Evolutionary conservation across 2,329 filamentous ascomycete genomes (phyloP), one percentile per base, ranked within the genome.

Genomic region (Aureobasidium sp.): DNA sequence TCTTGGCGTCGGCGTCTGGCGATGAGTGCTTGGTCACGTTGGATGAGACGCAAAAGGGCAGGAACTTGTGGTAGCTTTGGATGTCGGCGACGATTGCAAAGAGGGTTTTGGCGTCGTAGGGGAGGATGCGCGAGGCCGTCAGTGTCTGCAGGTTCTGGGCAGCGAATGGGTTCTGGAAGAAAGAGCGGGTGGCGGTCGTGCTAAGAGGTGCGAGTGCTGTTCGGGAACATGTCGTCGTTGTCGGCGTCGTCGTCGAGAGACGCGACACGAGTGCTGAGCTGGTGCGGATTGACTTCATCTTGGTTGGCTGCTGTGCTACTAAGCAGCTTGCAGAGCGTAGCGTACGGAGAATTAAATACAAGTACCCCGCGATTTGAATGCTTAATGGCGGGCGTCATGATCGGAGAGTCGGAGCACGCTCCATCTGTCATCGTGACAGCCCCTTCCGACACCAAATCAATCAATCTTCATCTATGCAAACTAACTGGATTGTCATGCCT

Each of bases 31-130:
- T 75, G 1, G 89, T 95, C 35, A 97, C 89, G 56, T 76, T 79
- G 32, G 87, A 90, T 40, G 75, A 76, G 38, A 81, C 79, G 72
- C 91, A 95, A 78, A 94, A 96, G 10, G 93, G 93, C n/a, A 98
- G 81, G 76, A 97, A 98, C 59, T 75, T 68, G 32, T 79, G 75
- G 79, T 98, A 98, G 58, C 81, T 82, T 68, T 88, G 81, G 59
- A 98, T 83, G 70, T 96, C 89, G 71, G 90, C 83, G 68, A 98
- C 90, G 52, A 96, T 79, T 60, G 77, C 76, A 79, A 93, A 98
- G 61, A 98, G 83, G 1, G 81, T 75, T 4, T 70, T 63, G 27
- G 82, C 74, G 0, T 83, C 72, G 74, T 94, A 94, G 12, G 87
- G 86, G 12, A 97, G 84, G 3, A 78, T 85, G 57, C 89, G 86